phyloP scores from a whole-genome alignment of 352 stramenopile species.

The Pseudoperonospora humuli region DNA sequence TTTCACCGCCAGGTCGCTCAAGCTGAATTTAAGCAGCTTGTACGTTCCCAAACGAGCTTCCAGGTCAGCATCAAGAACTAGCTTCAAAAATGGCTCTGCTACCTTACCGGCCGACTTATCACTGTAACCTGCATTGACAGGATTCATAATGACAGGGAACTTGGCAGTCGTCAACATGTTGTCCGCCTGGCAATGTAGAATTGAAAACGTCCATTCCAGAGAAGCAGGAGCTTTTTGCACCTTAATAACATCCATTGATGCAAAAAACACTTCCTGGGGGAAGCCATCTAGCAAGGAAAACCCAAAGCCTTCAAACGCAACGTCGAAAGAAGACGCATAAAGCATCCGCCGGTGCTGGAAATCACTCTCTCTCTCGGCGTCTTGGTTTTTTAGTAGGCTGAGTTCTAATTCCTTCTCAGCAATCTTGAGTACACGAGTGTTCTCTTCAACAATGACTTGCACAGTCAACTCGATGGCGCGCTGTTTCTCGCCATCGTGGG shows the following conservation, averaged over 20 bases:
- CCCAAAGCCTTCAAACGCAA: constrained; percentile 67
- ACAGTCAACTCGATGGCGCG: constrained; percentile 55
- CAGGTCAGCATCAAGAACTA: constrained; percentile 71
- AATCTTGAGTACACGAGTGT: constrained; percentile 74
- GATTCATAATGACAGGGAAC: constrained; percentile 82
- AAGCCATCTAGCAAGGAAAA: constrained; percentile 69
- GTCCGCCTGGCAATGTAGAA: constrained; percentile 78
- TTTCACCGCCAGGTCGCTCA: constrained; percentile 66
- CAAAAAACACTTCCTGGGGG: constrained; percentile 79
- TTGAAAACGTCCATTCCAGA: constrained; percentile 64
- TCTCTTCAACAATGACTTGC: constrained; percentile 75
- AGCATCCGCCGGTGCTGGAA: constrained; percentile 75
- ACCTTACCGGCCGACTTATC: constrained; percentile 56
- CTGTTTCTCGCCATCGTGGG: constrained; percentile 37
- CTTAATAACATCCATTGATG: constrained; percentile 70
- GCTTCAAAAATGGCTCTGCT: constrained; percentile 51
- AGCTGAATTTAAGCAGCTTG: constrained; percentile 69
- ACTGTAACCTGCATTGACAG: constrained; percentile 70
- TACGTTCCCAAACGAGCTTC: constrained; percentile 72
- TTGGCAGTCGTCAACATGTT: constrained; percentile 79
- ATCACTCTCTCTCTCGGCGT: constrained; percentile 54
- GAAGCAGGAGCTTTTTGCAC: constrained; percentile 63
- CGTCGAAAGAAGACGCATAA: constrained; percentile 76
- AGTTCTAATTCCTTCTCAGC: constrained; percentile 75
- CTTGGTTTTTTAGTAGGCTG: constrained; percentile 54